phyloP scores from a whole-genome alignment of 306 rosid genomes.

The Pachyrhizus erosus region DNA sequence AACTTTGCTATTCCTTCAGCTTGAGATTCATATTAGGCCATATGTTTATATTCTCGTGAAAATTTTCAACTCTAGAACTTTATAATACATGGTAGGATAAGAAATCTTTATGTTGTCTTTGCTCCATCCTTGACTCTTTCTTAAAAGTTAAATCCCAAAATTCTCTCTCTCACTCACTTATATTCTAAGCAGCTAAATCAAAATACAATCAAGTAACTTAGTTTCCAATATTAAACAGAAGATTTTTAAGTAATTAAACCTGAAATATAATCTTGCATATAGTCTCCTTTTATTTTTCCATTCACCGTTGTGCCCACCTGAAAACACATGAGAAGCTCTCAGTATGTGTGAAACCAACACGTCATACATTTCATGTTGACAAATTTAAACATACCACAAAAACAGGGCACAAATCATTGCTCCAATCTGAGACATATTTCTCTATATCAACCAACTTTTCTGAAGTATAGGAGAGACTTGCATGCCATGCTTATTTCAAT shows the following conservation, averaged over 20 bases:
- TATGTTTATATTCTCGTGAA: background rate
- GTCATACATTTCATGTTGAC: background rate
- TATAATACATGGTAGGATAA: background rate
- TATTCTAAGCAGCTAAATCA: background rate
- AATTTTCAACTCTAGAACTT: background rate
- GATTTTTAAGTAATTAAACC: conserved; percentile 24
- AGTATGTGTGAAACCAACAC: conserved; percentile 10
- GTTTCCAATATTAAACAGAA: background rate
- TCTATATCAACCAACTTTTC: conserved; percentile 49
- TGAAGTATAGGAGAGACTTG: conserved; percentile 48
- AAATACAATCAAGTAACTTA: background rate
- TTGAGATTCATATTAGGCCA: background rate
- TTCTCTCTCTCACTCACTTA: background rate
- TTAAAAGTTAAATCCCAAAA: background rate
- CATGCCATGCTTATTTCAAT: conserved; percentile 21
- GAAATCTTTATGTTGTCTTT: background rate
- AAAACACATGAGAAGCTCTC: background rate
- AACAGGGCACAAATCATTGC: conserved; percentile 33
- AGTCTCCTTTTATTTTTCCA: conserved; percentile 40
- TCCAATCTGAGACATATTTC: conserved; percentile 21
- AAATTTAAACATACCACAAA: conserved; percentile 44
- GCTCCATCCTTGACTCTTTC: background rate
- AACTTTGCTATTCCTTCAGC: background rate
- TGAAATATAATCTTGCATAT: conserved; percentile 28
- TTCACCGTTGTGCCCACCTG: conserved; percentile 55